These are phyloP conservation scores for Hypoxylon intermedium DNA, from an alignment of 495 filamentous ascomycete genomes.

Conservation along the genomic window DNA sequence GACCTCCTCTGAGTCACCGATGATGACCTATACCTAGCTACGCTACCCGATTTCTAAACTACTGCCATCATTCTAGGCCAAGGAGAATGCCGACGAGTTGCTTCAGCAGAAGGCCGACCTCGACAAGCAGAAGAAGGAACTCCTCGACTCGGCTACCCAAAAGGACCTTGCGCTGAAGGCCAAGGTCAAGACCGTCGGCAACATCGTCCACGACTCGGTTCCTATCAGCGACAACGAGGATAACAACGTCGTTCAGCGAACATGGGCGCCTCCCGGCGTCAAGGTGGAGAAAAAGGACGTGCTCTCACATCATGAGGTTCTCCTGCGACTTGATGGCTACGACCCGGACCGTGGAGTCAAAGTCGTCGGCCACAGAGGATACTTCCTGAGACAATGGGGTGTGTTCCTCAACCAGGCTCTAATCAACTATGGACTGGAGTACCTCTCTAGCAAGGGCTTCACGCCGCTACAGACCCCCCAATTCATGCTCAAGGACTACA, in stretches of 20 bases:
- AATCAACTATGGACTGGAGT: constrained; percentile 92
- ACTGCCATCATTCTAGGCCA: constrained; percentile 60
- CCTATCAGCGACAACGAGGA: constrained; percentile 93
- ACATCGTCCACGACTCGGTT: constrained; percentile 91
- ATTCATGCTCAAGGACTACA: constrained; percentile 94
- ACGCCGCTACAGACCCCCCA: constrained; percentile 90
- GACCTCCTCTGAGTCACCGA: constrained; percentile 33
- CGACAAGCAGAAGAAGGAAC: constrained; percentile 78
- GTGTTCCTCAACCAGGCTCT: constrained; percentile 93
- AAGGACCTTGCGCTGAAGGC: constrained; percentile 75
- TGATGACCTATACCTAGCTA: too few relatives aligned
- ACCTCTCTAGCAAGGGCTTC: constrained; percentile 78
- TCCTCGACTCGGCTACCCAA: constrained; percentile 73
- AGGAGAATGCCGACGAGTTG: constrained; percentile 80
- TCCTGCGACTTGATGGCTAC: constrained; percentile 86
- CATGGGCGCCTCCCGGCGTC: constrained; percentile 79
- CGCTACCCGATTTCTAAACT: constrained; percentile 7
- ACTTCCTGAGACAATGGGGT: constrained; percentile 88
- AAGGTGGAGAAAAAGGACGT: constrained; percentile 69
- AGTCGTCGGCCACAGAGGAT: constrained; percentile 93
- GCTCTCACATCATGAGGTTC: constrained; percentile 93
- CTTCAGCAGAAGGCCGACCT: constrained; percentile 76
- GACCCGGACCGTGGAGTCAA: constrained; percentile 94
- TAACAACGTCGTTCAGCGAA: constrained; percentile 76
- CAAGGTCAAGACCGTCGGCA: constrained; percentile 87